Evolutionary conservation across 805 yeast species (phyloP).

Genomic region (Candida boleticola): DNA sequence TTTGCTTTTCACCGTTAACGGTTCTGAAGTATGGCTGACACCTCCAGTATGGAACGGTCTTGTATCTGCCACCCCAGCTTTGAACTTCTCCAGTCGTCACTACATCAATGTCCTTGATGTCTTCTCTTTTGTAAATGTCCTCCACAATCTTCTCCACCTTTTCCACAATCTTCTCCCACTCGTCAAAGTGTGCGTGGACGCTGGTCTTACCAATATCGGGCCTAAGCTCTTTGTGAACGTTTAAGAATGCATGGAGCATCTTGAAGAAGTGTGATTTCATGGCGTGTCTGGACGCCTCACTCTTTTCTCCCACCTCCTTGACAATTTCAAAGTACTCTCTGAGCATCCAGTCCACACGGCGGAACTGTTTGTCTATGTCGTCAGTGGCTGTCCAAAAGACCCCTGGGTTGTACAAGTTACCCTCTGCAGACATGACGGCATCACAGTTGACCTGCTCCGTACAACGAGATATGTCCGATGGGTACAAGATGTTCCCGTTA

Average conservation of each 20-base stretch:
- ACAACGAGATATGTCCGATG: slow-evolving; percentile 77
- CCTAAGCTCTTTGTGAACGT: slow-evolving; percentile 74
- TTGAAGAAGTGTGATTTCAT: slow-evolving; percentile 94
- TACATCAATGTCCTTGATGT: slow-evolving; percentile 55
- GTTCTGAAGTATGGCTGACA: slow-evolving; percentile 93
- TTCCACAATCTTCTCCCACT: slow-evolving; percentile 53
- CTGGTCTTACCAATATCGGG: slow-evolving; percentile 59
- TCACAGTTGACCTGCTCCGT: slow-evolving; percentile 65
- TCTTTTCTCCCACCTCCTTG: slow-evolving; percentile 50
- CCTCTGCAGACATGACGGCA: slow-evolving; percentile 98
- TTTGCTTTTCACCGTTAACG: slow-evolving; percentile 68
- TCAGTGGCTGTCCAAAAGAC: slow-evolving; percentile 61
- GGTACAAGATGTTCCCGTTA: slow-evolving; percentile 91
- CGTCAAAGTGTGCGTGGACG: slow-evolving; percentile 34
- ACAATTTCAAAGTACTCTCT: slow-evolving; percentile 90
- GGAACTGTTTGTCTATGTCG: slow-evolving; percentile 65
- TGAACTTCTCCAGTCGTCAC: slow-evolving; percentile 53
- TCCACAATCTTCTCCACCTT: slow-evolving; percentile 67
- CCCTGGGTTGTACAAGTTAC: slow-evolving; percentile 91
- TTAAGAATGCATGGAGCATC: slow-evolving; percentile 75
- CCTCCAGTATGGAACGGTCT: slow-evolving; percentile 89
- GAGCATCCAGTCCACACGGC: slow-evolving; percentile 78
- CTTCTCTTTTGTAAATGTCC: slow-evolving; percentile 49
- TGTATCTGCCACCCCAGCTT: slow-evolving; percentile 79
- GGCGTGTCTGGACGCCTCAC: slow-evolving; percentile 67